These are phyloP conservation scores for Dactylellina cionopaga DNA, from an alignment of 2,329 filamentous ascomycete species.

Conservation along the genomic window DNA sequence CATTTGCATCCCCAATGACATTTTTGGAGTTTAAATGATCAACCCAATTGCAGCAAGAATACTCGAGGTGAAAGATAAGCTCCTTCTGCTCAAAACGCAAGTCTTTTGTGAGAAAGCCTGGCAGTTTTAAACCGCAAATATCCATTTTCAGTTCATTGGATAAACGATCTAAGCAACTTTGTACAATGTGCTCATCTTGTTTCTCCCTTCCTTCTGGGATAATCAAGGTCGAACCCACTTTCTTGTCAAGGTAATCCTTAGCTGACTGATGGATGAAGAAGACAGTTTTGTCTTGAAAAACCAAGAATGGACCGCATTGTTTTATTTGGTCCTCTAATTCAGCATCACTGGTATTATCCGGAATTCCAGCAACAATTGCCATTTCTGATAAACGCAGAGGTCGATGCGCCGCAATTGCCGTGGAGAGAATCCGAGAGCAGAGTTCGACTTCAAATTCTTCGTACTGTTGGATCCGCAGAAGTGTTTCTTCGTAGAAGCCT, in stretches of 20 bases:
- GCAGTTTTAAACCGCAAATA: background rate
- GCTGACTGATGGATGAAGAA: constrained; percentile 28
- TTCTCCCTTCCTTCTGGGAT: background rate
- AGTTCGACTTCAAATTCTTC: background rate
- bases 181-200: background rate
- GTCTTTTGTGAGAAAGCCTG: background rate
- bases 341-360: background rate
- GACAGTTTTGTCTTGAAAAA: background rate
- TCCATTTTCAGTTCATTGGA: background rate
- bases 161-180: background rate
- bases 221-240: background rate
- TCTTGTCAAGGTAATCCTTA: constrained; percentile 6
- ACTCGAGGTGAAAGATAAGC: background rate
- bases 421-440: constrained; percentile 5
- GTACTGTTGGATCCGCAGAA: background rate
- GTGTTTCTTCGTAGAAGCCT: background rate
- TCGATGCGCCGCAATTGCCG: background rate
- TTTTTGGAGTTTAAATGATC: background rate
- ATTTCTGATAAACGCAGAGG: constrained; percentile 17
- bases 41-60: constrained; percentile 2
- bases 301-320: constrained; percentile 15
- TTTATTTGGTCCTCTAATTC: constrained; percentile 5
- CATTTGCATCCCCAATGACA: background rate
- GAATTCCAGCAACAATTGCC: background rate
- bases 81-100: background rate